Base-by-base conservation (phyloP, 2,329 filamentous ascomycete genomes). In the Neonectria neomacrospora region DNA sequence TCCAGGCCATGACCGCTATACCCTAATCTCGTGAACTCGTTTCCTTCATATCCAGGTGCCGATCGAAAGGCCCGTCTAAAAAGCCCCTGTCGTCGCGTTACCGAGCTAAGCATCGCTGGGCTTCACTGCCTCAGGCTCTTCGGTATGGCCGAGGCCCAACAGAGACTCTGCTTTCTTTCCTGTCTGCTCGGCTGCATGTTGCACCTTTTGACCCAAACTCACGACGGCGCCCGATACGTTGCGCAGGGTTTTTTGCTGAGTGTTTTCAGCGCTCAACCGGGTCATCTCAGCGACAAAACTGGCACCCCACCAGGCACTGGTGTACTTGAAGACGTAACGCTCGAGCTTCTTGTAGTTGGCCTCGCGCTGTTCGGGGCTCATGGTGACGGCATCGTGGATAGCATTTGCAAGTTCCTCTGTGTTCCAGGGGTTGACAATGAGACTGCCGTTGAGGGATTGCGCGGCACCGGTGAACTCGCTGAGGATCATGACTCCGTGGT, bases 391-490 rank as follows among this genome's bases (percentile, higher is more conserved):
- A 69, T 97, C 94, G 78, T 97, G 92, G 70, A 98, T 94, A 6
- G 94, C 93, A 73, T 94, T 92, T 42, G 95, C 94, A 39, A 98
- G 84, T 78, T 98, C 95, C 76, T 97, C 94, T 0, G 94, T 97
- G 78, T 98, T 98, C 96, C 96, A 99, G 1, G 96, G 96, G 79
- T 99, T 99, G 74, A 98, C 93, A 57, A 98, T 94, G 54, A 98
- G 85, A 71, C 92, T 94, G 64, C 95, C 95, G 71, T 97, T 97
- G 61, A 99, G 85, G 66, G 92, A 96, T 80, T 98, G 96, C 1
- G 96, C 95, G 8, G 96, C 96, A 45, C 96, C 96, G 0, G 96
- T 94, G 76, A 99, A 98, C 77, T 99, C 96, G 51, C 94, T 97
- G 32, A 99, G 87, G 59, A 99, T 94, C 88, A 99, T 91, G 65